A percentile compares a stretch with the other conserved stretches of the same genome.
Evolutionary conservation across 2,329 filamentous ascomycete genomes (phyloP).

Genomic region (Emergomyces pasteurianus): DNA sequence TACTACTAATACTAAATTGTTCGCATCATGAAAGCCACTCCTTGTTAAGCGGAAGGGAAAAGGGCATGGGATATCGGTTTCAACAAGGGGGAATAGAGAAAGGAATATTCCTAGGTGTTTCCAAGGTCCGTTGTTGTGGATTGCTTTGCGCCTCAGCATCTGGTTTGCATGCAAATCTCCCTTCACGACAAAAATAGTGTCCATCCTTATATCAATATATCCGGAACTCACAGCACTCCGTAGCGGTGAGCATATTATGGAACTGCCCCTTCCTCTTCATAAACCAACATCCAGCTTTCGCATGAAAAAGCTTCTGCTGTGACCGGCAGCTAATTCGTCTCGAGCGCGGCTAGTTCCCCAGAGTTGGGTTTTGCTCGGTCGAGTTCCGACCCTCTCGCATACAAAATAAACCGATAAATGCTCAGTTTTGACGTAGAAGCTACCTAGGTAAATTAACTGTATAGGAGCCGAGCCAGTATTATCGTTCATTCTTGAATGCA

Average conservation of each 20-base stretch:
- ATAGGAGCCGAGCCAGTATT: not conserved
- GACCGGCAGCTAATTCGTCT: not conserved
- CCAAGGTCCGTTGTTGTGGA: no score
- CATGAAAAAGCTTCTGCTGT: not conserved
- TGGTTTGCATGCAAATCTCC: no score
- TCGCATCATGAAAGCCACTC: no score
- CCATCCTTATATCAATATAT: no score
- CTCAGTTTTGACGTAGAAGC: not conserved
- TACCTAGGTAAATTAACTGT: not conserved
- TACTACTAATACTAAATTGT: not conserved
- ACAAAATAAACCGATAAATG: not conserved
- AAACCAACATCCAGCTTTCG: not conserved
- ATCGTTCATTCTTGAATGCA: not conserved
- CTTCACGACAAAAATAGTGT: no score
- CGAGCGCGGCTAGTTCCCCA: not conserved
- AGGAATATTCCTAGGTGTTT: no score
- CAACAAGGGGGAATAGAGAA: no score
- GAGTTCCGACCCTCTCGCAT: not conserved
- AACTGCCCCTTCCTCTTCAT: not conserved
- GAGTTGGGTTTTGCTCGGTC: not conserved
- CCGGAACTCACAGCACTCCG: not conserved
- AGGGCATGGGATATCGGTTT: no score
- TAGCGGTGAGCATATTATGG: not conserved
- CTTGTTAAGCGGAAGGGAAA: no score
- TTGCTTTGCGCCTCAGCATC: no score